These are phyloP conservation scores for Aegilops umbellulata DNA, from an alignment of 176 grass and related monocot species.

Conservation along the genomic window DNA sequence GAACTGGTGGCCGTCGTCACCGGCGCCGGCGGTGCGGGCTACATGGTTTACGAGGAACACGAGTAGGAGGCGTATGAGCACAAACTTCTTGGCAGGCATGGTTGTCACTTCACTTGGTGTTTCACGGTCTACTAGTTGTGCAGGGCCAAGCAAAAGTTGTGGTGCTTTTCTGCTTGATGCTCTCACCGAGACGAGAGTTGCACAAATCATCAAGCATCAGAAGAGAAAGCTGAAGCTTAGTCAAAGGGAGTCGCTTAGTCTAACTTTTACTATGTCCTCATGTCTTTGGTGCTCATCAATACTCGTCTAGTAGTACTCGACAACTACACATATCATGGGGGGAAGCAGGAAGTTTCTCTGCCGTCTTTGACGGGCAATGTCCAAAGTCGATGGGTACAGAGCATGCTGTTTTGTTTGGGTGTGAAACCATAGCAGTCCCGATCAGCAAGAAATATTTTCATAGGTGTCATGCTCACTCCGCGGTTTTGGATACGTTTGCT, in stretches of 20 bases:
- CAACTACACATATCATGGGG: background rate
- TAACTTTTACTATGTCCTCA: background rate
- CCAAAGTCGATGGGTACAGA: background rate
- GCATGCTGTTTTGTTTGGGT: no score
- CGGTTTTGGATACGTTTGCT: no score
- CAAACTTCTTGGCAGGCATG: background rate
- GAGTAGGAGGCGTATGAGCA: background rate
- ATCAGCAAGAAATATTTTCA: no score
- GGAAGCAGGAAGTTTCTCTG: background rate
- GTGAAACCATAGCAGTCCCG: no score
- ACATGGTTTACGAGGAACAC: background rate
- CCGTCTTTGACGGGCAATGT: background rate
- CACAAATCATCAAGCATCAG: background rate
- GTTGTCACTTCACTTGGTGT: background rate
- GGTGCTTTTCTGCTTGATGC: background rate
- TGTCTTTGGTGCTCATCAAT: background rate
- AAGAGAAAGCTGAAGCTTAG: background rate
- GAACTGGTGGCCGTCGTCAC: background rate
- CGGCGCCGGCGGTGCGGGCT: background rate
- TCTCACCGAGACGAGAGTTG: background rate
- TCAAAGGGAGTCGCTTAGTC: background rate
- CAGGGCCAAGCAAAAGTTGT: no score
- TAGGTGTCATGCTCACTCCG: no score
- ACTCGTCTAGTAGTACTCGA: background rate
- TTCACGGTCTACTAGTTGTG: background rate